Evolutionary conservation across 2,329 filamentous ascomycete genomes (phyloP), one percentile per base, ranked within the genome.

Genomic region (Thielaviopsis populi): DNA sequence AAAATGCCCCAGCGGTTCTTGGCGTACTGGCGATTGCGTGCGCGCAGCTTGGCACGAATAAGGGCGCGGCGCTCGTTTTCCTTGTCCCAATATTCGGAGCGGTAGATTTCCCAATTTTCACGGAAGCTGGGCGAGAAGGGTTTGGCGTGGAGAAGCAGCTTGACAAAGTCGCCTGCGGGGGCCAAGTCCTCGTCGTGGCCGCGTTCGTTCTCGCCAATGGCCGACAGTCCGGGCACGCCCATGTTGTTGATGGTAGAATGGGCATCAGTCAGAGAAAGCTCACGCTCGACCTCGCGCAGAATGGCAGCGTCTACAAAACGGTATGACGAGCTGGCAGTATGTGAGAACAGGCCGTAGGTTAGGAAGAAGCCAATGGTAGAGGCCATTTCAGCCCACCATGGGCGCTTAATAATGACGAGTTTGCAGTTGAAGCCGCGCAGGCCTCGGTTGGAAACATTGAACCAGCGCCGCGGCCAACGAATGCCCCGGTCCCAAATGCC

Each of bases 401-500:
- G 82, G 13, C 89, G 84, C 70, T 88, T 85, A 63, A 95, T 87
- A 64, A 97, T 81, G 63, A 99, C 91, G 59, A 99, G 85, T 76
- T 99, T 97, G 75, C 91, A 89, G 75, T 99, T 99, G 82, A 97
- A 95, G 63, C 83, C 87, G 67, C 94, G 82, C 68, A 99, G 78
- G 13, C 94, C 94, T 63, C 94, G 82, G 73, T 99, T 99, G 46
- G 91, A 88, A 67, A 91, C 85, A 69, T 82, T 84, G 69, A 97
- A 86, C 89, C 94, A 97, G 69, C 90, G 84, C 63, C 92, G 80
- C 60, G 94, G 94, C 91, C 94, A 97, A 67, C 91, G 83, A 63
- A 99, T 87, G 40, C 94, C 94, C 64, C 92, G 84, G 71, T 97
- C 92, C 88, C 92, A 99, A 73, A 96, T 91, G 33, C 94, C 94